Conservation (phyloP, 2,329 filamentous ascomycete species). For the Stagonosporopsis chrysanthemi region DNA sequence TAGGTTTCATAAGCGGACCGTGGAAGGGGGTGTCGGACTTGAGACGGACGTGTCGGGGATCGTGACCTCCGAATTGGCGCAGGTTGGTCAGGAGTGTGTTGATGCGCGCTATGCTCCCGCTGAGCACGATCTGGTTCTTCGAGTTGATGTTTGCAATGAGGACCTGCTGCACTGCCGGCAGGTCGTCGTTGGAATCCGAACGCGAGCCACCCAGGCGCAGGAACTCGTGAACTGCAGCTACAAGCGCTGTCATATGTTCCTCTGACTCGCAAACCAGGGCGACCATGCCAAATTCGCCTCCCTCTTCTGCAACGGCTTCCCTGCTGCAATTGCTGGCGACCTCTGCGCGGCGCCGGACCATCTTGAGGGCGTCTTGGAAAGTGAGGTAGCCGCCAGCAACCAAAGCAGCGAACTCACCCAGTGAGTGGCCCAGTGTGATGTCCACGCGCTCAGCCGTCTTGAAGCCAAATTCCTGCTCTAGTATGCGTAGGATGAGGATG, state of each 20-base stretch:
- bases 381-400: constrained; percentile 82
- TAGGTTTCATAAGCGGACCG: constrained; percentile 88
- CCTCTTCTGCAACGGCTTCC: constrained; percentile 69
- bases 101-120: constrained; percentile 84
- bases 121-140: constrained; percentile 95
- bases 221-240: constrained; percentile 80
- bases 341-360: constrained; percentile 80
- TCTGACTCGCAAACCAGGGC: constrained; percentile 84
- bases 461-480: constrained; percentile 87
- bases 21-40: constrained; percentile 92
- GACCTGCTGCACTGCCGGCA: constrained; percentile 83
- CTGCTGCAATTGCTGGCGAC: constrained; percentile 81
- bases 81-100: constrained; percentile 82
- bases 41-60: constrained; percentile 84
- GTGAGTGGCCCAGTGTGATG: constrained; percentile 85
- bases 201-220: constrained; percentile 73
- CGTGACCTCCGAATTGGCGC: constrained; percentile 87
- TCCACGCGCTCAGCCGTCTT: constrained; percentile 74
- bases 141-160: constrained; percentile 93
- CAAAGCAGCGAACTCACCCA: constrained; percentile 92
- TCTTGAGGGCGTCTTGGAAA: constrained; percentile 77
- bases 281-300: constrained; percentile 92
- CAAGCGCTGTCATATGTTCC: constrained; percentile 72
- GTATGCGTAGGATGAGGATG: constrained; percentile 84
- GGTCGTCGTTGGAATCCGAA: constrained; percentile 67